Evolutionary conservation across 441 rosid species (phyloP).

Genomic region (Aquilaria agallochum): DNA sequence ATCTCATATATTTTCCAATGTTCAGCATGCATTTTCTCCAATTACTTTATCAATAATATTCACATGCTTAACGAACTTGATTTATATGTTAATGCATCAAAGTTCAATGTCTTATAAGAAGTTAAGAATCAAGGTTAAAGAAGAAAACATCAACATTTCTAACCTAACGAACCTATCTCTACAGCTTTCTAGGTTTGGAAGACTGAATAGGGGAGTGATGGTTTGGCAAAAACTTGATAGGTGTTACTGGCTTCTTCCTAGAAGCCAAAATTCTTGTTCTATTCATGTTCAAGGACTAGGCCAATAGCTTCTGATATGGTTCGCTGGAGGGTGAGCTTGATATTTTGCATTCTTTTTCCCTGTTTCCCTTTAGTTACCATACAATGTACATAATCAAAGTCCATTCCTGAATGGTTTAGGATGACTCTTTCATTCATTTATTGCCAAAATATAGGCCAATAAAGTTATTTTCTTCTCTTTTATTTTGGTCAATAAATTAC

Average conservation of each 20-base stretch:
- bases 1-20: too few relatives aligned
- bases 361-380: constrained; percentile 47
- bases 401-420: constrained; percentile 56
- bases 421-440: constrained; percentile 48
- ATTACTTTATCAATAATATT: too few relatives aligned
- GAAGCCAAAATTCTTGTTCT: constrained; percentile 66
- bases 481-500: too few relatives aligned
- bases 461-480: too few relatives aligned
- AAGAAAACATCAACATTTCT: background rate
- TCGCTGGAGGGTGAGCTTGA: constrained; percentile 55
- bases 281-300: constrained; percentile 59
- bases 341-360: constrained; percentile 27
- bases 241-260: constrained; percentile 58
- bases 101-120: constrained; percentile 4
- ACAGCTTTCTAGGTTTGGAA: constrained; percentile 39
- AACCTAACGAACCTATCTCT: constrained; percentile 61
- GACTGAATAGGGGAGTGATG: constrained; percentile 27
- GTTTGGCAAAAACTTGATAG: constrained; percentile 30
- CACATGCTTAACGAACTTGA: too few relatives aligned
- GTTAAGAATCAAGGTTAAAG: background rate
- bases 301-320: constrained; percentile 62
- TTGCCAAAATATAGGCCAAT: background rate
- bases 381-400: constrained; percentile 45
- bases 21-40: too few relatives aligned
- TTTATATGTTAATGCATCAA: background rate